phyloP scores from a whole-genome alignment of 2,329 filamentous ascomycete species.

The Colletotrichum sp. region DNA sequence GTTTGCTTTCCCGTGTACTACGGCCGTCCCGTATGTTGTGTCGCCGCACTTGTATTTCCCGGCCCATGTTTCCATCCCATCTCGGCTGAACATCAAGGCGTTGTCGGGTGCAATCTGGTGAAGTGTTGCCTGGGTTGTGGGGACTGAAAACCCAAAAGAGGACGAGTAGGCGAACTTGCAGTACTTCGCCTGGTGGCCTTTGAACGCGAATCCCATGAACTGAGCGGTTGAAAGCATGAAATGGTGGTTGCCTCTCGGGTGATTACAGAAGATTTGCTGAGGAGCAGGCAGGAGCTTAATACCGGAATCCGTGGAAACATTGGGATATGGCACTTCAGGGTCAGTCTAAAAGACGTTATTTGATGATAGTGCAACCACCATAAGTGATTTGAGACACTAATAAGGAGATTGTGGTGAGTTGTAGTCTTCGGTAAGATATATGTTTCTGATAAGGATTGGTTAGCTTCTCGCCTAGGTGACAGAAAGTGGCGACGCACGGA shows the following conservation, averaged over 20 bases:
- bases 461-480: not conserved
- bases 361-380: constrained; percentile 34
- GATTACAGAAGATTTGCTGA: constrained; percentile 48
- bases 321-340: not conserved
- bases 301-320: constrained; percentile 25
- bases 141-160: constrained; percentile 47
- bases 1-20: not conserved
- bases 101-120: not conserved
- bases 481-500: not conserved
- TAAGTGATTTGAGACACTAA: constrained; percentile 45
- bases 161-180: constrained; percentile 54
- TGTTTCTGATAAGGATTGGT: constrained; percentile 35
- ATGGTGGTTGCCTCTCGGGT: constrained; percentile 36
- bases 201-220: constrained; percentile 38
- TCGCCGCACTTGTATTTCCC: not conserved
- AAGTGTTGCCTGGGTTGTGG: not conserved
- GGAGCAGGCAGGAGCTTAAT: constrained; percentile 27
- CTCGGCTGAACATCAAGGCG: not conserved
- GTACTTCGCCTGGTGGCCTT: constrained; percentile 47
- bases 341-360: not conserved
- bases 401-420: constrained; percentile 61
- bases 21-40: not conserved
- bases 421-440: constrained; percentile 61
- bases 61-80: not conserved
- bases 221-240: constrained; percentile 45